These are phyloP conservation scores for Termitomyces sp. DNA, from an alignment of 768 basidiomycete species.

Conservation along the genomic window DNA sequence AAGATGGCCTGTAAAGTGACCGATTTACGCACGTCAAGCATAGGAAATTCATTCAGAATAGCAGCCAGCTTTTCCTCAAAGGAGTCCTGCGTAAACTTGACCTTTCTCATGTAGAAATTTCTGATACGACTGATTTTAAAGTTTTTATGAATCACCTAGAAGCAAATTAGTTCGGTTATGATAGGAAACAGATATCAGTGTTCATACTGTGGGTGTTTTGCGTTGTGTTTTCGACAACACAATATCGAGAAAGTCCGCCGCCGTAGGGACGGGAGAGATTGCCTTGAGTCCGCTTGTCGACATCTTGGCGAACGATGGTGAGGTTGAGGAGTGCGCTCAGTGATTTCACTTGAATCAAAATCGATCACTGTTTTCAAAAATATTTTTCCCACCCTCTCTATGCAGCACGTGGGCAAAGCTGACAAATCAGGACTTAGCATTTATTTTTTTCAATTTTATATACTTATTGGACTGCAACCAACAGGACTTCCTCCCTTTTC, in stretches of 20 bases:
- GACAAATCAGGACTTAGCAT: too few relatives aligned
- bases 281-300: slow-evolving; percentile 92
- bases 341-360: slow-evolving; percentile 4
- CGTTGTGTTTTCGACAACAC: slow-evolving; percentile 92
- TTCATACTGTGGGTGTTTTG: slow-evolving; percentile 88
- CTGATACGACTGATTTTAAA: slow-evolving; percentile 99
- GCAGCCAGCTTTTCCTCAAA: slow-evolving; percentile 94
- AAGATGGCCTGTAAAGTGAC: background rate
- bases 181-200: background rate
- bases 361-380: slow-evolving; percentile 15
- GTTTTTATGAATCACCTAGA: slow-evolving; percentile 96
- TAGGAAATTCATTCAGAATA: slow-evolving; percentile 94
- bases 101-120: slow-evolving; percentile 98
- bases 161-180: background rate
- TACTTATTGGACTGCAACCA: too few relatives aligned
- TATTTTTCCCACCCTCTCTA: slow-evolving; percentile 9
- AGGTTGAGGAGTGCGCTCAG: background rate
- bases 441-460: too few relatives aligned
- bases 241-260: slow-evolving; percentile 91
- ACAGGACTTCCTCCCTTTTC: too few relatives aligned
- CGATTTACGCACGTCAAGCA: slow-evolving; percentile 78
- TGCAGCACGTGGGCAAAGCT: background rate
- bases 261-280: slow-evolving; percentile 98
- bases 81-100: slow-evolving; percentile 96
- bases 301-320: slow-evolving; percentile 30